phyloP scores from a whole-genome alignment of 768 basidiomycete species.

The Gautieria morchelliformis region DNA sequence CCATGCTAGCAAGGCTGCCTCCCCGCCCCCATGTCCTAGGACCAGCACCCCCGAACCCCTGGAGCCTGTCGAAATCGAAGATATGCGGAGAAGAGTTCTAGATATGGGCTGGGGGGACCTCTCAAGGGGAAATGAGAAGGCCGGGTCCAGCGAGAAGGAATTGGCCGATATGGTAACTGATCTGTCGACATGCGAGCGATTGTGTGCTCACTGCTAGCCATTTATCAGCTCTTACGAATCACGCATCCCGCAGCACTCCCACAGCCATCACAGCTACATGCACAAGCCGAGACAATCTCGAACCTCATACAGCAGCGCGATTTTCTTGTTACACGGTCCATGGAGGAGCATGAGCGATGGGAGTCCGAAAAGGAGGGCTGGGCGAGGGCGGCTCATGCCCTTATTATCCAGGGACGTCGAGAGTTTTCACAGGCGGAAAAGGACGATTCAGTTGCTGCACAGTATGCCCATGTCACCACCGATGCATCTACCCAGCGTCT shows the following conservation, averaged over 20 bases:
- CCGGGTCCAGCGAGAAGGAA: conserved; percentile 37
- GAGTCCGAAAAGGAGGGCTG: conserved; percentile 54
- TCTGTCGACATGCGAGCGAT: background rate
- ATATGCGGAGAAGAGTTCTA: conserved; percentile 37
- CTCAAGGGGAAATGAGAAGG: conserved; percentile 14
- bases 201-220: background rate
- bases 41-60: conserved; percentile 28
- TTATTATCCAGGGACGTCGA: conserved; percentile 40
- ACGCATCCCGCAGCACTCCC: conserved; percentile 15
- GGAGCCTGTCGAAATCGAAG: conserved; percentile 36
- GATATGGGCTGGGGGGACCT: conserved; percentile 31
- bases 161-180: conserved; percentile 45
- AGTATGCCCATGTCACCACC: background rate
- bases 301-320: conserved; percentile 49
- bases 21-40: conserved; percentile 12
- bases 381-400: conserved; percentile 57
- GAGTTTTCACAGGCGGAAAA: conserved; percentile 26
- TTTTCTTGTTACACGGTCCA: conserved; percentile 38
- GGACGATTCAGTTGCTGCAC: conserved; percentile 14
- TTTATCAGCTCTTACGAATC: conserved; percentile 19
- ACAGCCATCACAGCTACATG: conserved; percentile 29
- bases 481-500: conserved; percentile 4
- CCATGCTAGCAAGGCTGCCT: conserved; percentile 18
- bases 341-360: conserved; percentile 55
- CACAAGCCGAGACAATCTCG: conserved; percentile 56